Evolutionary conservation across 352 stramenopile species (phyloP), one percentile per base, ranked within the genome.

Genomic region (Phytopythium boreale): DNA sequence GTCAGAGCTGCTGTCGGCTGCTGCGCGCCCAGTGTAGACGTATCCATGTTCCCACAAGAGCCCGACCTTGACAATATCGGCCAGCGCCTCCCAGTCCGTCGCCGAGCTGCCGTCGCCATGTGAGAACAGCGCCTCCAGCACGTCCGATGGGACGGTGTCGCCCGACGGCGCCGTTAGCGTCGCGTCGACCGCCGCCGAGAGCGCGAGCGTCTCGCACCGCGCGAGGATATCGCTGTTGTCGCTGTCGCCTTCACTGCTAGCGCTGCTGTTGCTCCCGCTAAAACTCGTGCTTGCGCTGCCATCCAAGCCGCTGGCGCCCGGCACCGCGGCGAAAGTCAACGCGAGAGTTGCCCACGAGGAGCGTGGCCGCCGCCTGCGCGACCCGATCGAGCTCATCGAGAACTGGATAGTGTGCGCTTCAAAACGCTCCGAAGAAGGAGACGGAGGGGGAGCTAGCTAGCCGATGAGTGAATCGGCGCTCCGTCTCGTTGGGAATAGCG

Each of bases 11-110:
- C 46, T 49, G 43, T 20, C 46, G 22, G 2, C 46, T 24, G 46
- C 70, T 10, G 57, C 67, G 31, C 58, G 70, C 31, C 72, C 70
- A 11, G 64, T 61, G 24, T 80, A 67, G 22, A 82, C 76, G 70
- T 82, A 85, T 3, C 76, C 79, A 29, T 88, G 66, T 22, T 61
- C 64, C 74, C 74, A 88, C 5, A 88, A 66, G 24, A 88, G 34
- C 17, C 70, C 76, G 7, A 82, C 67, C 61, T 82, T 82, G 17
- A 69, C 61, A 15, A 56, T 61, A 50, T 88, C 79, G 34, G 74
- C 52, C 55, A 88, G 66, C 10, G 63, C 46, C 43, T 22, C 63
- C 76, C 76, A 88, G 20, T 53, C 19, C 24, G 63, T 9, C 14
- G 65, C 51, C 29, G 66, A 66, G n/a, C 60, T 50, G 34, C 47